Evolutionary conservation across 2,329 filamentous ascomycete genomes (phyloP), one percentile per base, ranked within the genome.

Genomic region (Lecanicillium sp.): DNA sequence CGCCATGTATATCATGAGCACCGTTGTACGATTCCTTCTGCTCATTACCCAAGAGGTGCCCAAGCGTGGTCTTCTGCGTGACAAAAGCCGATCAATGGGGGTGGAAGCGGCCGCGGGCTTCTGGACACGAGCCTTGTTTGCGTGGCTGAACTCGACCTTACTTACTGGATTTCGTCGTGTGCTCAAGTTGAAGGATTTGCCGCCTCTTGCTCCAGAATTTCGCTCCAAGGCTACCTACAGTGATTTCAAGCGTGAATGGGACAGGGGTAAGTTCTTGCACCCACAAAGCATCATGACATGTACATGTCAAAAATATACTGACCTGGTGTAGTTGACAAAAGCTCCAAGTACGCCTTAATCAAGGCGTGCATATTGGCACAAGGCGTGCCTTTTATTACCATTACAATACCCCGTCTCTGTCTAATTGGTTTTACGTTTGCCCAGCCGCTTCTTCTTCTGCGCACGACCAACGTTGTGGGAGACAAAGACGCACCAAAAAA

Each of bases 381-480:
- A 19, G 27, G 32, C 1, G 22, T 30, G 17, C 28, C 38, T 5
- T 40, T 36, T 22, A 5, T 36, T 15, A 36, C 25, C 9, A 29
- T 32, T n/a, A 12, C 35, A 12, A 5, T 36, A 15, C 38, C 38
- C 11, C 27, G 38, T 1, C 29, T 40, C 9, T 19, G 30, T 13
- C 4, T 36, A 5, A 18, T 19, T 5, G 33, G 28, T 4, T 40
- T 40, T 11, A 25, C 4, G 3, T 36, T 40, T 12, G 28, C 32
- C 11, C 33, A 40, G n/a, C 33, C 28, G 2, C 32, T 40, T 19
- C 33, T 40, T 3, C 12, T 40, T 11, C 33, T 36, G 19, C 19
- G 35, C 15, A n/a, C 35, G 1, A 29, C 35, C 6, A 14, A 33
- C 19, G 25, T n/a, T 6, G 22, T 39, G 3, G 4, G n/a, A 40